These are phyloP conservation scores for Ceriops zippeliana DNA, from an alignment of 345 rosid species.

Conservation along the genomic window DNA sequence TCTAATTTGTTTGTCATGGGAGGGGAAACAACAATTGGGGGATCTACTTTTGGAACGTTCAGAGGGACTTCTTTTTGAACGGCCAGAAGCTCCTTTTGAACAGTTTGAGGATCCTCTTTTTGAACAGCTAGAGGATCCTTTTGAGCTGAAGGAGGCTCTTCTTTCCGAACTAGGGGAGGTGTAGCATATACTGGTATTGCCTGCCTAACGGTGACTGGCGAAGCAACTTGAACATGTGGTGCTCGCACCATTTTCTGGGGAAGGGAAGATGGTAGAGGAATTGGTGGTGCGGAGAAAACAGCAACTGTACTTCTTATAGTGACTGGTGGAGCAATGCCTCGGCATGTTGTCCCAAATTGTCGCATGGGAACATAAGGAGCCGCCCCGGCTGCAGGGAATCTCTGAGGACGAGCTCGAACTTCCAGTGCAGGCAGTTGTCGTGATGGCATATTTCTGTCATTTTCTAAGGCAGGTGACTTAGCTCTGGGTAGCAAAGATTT, in stretches of 20 bases:
- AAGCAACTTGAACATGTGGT: slow-evolving; percentile 46
- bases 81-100: background rate
- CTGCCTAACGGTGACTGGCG: slow-evolving; percentile 74
- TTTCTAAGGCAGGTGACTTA: slow-evolving; percentile 9
- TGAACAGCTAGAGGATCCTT: slow-evolving; percentile 19
- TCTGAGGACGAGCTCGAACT: slow-evolving; percentile 42
- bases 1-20: slow-evolving; percentile 8
- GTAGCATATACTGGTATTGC: slow-evolving; percentile 67
- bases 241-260: slow-evolving; percentile 41
- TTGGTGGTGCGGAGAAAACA: slow-evolving; percentile 80
- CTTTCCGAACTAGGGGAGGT: slow-evolving; percentile 40
- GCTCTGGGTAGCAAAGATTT: slow-evolving; percentile 12
- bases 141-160: slow-evolving; percentile 24
- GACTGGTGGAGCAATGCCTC: slow-evolving; percentile 79
- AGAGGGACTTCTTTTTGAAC: slow-evolving; percentile 18
- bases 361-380: slow-evolving; percentile 77
- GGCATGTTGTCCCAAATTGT: slow-evolving; percentile 54
- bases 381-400: slow-evolving; percentile 72
- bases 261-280: slow-evolving; percentile 38
- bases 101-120: slow-evolving; percentile 6
- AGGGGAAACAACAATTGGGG: slow-evolving; percentile 17
- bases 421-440: slow-evolving; percentile 33
- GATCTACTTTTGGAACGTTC: background rate
- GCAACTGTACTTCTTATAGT: slow-evolving; percentile 74
- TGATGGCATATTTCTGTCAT: slow-evolving; percentile 15